These are phyloP conservation scores for Gyrodon lividus DNA, from an alignment of 768 basidiomycete genomes.

Conservation along the genomic window DNA sequence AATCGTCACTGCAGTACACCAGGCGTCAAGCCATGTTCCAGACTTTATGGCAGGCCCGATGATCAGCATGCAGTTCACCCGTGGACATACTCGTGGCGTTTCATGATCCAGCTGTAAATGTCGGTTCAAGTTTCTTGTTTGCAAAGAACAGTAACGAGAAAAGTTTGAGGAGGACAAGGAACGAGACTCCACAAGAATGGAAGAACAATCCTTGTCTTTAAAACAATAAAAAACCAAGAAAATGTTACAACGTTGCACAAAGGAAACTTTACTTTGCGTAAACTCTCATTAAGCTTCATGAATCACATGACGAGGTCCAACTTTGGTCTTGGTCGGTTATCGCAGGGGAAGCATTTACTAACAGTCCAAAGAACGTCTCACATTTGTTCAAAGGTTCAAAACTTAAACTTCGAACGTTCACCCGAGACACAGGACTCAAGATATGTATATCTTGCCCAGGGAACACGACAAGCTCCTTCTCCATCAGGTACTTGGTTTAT, in stretches of 20 bases:
- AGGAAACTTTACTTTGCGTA: background rate
- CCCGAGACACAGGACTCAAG: background rate
- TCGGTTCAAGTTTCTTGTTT: background rate
- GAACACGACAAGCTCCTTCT: constrained; percentile 76
- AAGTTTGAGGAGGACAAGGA: background rate
- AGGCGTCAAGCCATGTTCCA: background rate
- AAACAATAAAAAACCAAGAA: background rate
- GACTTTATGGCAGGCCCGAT: too few relatives aligned
- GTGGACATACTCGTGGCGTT: background rate
- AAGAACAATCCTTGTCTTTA: background rate
- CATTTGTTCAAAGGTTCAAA: background rate
- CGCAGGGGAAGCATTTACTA: background rate
- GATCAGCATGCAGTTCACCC: too few relatives aligned
- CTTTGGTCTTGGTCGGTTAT: constrained; percentile 5
- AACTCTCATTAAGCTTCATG: background rate
- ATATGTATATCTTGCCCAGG: constrained; percentile 73
- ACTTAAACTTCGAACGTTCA: background rate
- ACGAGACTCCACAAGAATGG: background rate
- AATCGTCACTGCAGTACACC: background rate
- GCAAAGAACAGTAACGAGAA: background rate
- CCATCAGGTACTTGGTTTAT: constrained; percentile 49
- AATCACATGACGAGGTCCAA: background rate
- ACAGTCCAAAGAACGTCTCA: background rate
- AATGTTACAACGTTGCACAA: background rate
- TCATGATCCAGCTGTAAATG: background rate